phyloP scores from a whole-genome alignment of 805 yeast species.

The Suhomyces kilbournensis region DNA sequence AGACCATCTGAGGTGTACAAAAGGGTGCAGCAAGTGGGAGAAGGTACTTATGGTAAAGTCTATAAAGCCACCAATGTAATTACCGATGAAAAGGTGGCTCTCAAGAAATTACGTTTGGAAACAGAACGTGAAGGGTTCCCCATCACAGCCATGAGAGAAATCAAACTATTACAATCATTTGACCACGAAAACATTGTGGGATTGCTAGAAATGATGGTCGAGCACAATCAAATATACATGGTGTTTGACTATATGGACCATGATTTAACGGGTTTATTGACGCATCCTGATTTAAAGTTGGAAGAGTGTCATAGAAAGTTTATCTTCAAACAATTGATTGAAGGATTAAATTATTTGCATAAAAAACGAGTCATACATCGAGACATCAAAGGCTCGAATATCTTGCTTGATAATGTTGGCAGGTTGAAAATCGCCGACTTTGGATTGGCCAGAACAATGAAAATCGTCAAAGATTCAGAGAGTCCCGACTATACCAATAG shows the following conservation, averaged over 20 bases:
- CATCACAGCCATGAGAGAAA: constrained; percentile 90
- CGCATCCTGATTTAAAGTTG: constrained; percentile 67
- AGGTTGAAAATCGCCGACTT: constrained; percentile 73
- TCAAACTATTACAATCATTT: constrained; percentile 76
- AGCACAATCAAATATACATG: constrained; percentile 73
- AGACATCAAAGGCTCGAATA: constrained; percentile 80
- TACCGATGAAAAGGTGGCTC: constrained; percentile 75
- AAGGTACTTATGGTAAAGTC: constrained; percentile 97
- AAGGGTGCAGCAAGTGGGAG: constrained; percentile 89
- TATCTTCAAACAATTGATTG: constrained; percentile 60
- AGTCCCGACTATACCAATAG: constrained; percentile 87
- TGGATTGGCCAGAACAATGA: constrained; percentile 78
- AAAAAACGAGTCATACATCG: constrained; percentile 67
- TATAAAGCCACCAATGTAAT: constrained; percentile 75
- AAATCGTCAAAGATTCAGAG: constrained; percentile 46
- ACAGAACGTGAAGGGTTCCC: constrained; percentile 94
- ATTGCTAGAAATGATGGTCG: constrained; percentile 86
- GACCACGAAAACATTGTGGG: constrained; percentile 82
- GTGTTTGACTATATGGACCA: constrained; percentile 91
- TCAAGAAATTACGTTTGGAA: constrained; percentile 81
- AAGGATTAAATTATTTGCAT: constrained; percentile 70
- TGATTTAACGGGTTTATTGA: constrained; percentile 82
- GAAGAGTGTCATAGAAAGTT: constrained; percentile 64
- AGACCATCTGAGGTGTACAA: constrained; percentile 50
- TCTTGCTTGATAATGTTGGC: constrained; percentile 62